Evolutionary conservation across 176 grass and related monocot genomes (phyloP).

Genomic region (Aechmea fasciata): DNA sequence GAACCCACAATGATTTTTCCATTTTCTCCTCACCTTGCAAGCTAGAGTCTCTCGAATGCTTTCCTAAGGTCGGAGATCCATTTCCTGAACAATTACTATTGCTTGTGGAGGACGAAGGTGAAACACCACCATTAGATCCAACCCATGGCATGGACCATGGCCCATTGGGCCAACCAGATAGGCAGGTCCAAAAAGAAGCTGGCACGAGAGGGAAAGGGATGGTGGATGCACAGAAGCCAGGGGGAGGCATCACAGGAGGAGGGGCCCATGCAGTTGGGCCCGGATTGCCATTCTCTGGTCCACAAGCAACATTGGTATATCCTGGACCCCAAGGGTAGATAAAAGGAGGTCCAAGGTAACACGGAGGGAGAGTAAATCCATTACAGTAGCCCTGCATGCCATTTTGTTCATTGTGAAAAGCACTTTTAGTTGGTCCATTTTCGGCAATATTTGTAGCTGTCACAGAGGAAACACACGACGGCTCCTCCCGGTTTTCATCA

Average conservation of each 20-base stretch:
- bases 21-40: conserved; percentile 27
- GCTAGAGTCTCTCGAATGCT: conserved; percentile 57
- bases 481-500: conserved; percentile 40
- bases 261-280: conserved; percentile 6
- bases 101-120: conserved; percentile 22
- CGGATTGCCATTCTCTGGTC: conserved; percentile 10
- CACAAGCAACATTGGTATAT: conserved; percentile 37
- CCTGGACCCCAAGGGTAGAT: conserved; percentile 40
- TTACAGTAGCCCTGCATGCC: conserved; percentile 27
- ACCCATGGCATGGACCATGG: conserved; percentile 33
- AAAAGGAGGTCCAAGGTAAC: conserved; percentile 37
- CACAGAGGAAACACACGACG: conserved; percentile 34
- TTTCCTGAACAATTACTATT: conserved; percentile 35
- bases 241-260: conserved; percentile 10
- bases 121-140: conserved; percentile 20
- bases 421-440: conserved; percentile 25
- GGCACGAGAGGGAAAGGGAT: conserved; percentile 47
- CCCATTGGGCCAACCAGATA: conserved; percentile 51
- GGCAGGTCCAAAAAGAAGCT: conserved; percentile 27
- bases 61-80: conserved; percentile 43
- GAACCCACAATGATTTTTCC: conserved; percentile 51
- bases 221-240: conserved; percentile 25
- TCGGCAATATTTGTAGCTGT: conserved; percentile 18
- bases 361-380: conserved; percentile 24
- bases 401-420: conserved; percentile 28